Evolutionary conservation across 2,329 filamentous ascomycete genomes (phyloP).

Genomic region (Volutella citrinella): DNA sequence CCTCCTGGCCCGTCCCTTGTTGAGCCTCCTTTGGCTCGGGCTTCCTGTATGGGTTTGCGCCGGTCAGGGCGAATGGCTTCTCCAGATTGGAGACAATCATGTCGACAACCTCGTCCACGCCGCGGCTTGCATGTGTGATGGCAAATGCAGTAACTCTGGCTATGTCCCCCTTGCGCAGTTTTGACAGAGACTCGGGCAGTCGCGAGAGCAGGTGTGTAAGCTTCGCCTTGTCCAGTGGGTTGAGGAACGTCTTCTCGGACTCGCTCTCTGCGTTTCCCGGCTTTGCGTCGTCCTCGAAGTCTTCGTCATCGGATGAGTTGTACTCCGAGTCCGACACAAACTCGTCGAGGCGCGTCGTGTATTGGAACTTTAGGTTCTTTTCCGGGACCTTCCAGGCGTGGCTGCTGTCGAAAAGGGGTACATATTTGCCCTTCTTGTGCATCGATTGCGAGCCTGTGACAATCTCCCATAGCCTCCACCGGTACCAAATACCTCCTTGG

Average conservation of each 20-base stretch:
- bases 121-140: slow-evolving; percentile 79
- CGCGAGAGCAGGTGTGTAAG: slow-evolving; percentile 80
- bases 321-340: slow-evolving; percentile 83
- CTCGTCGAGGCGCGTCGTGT: slow-evolving; percentile 70
- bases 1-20: slow-evolving; percentile 27
- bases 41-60: slow-evolving; percentile 60
- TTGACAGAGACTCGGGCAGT: slow-evolving; percentile 71
- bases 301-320: slow-evolving; percentile 82
- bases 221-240: slow-evolving; percentile 80
- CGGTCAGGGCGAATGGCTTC: slow-evolving; percentile 70
- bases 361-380: slow-evolving; percentile 75
- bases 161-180: slow-evolving; percentile 79
- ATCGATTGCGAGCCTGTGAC: slow-evolving; percentile 61
- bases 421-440: slow-evolving; percentile 47
- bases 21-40: slow-evolving; percentile 34
- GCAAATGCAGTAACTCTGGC: slow-evolving; percentile 85
- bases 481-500: slow-evolving; percentile 81
- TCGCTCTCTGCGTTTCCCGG: slow-evolving; percentile 45
- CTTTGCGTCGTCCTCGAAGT: slow-evolving; percentile 58
- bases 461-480: slow-evolving; percentile 86
- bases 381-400: slow-evolving; percentile 77
- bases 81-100: slow-evolving; percentile 81
- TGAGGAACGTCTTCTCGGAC: slow-evolving; percentile 64
- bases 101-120: slow-evolving; percentile 88
- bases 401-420: slow-evolving; percentile 72